Base-by-base conservation (phyloP, 2,329 filamentous ascomycete genomes). In the Penicillium sp. region DNA sequence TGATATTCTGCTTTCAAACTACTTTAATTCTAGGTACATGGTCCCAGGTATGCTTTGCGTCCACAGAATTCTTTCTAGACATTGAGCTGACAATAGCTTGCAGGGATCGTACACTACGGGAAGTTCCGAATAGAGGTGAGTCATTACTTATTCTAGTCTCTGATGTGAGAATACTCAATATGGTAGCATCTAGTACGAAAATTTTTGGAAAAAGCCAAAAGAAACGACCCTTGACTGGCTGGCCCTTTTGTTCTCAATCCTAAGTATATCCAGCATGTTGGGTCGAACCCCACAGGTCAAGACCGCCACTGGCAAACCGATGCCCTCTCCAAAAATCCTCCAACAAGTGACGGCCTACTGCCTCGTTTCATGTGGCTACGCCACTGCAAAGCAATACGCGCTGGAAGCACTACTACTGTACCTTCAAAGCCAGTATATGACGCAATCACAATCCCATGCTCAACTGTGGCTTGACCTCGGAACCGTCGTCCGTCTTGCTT, bases 401-500 rank as follows among this genome's bases (percentile, higher is more conserved):
- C 38, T 42, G 11, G 38, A 42, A 22, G 38, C 38, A 42, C 16
- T 42, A 42, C 38, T 42, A 8, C 38, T 42, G 7, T 42, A 42
- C n/a, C 38, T 42, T 11, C 38, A 42, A 11, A 42, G 38, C 38
- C 16, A 42, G 19, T 42, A 10, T n/a, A 42, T 42, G 38, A 42
- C 38, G 4, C 38, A 42, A 42, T 19, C 38, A 42, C 19, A n/a
- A 42, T 42, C n/a, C 2, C 38, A 42, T 42, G 38, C 38, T 16
- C 38, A 42, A 22, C 16, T 42, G 16, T 42, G 38, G 38, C 38
- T 42, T n/a, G 38, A 42, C n/a, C 38, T 42, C n/a, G 38, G 38
- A 42, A 42, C 38, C 38, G 38, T 42, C 16, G 38, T 42, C n/a
- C 16, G 38, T 3, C 54, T 62, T 11, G 84, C 85, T 2, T 84